Conservation (phyloP, 139 green algal species). For the Pseudopediastrum boryanum region DNA sequence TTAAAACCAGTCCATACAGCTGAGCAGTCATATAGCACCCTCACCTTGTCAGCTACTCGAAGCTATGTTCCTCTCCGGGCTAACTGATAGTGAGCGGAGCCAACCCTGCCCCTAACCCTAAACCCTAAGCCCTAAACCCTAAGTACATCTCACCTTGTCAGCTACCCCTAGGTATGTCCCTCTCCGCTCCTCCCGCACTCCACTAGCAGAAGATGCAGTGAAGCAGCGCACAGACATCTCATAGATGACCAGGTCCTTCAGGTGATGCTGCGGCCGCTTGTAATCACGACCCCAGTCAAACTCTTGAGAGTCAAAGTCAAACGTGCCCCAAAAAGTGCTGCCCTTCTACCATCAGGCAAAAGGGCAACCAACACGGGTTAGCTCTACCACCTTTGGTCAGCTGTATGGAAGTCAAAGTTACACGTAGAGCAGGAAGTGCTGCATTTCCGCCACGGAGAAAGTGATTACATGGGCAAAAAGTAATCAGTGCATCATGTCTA, state of each 20-base stretch:
- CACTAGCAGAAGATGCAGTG: slow-evolving; percentile 69
- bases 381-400: too few relatives aligned
- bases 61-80: background rate
- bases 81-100: slow-evolving; percentile 1
- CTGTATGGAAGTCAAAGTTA: too few relatives aligned
- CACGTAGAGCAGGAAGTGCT: too few relatives aligned
- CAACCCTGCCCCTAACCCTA: too few relatives aligned
- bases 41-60: background rate
- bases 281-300: slow-evolving; percentile 89
- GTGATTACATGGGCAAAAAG: too few relatives aligned
- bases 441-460: too few relatives aligned
- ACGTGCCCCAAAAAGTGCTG: slow-evolving; percentile 82
- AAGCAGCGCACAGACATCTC: slow-evolving; percentile 86
- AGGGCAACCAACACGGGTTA: too few relatives aligned
- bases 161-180: slow-evolving; percentile 82
- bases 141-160: slow-evolving; percentile 69
- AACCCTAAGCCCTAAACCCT: too few relatives aligned
- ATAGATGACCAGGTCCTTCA: slow-evolving; percentile 79
- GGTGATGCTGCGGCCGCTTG: slow-evolving; percentile 36
- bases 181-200: slow-evolving; percentile 51
- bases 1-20: background rate
- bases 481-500: too few relatives aligned
- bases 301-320: slow-evolving; percentile 71
- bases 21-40: background rate
- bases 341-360: slow-evolving; percentile 69